Base-by-base conservation (phyloP, 176 grass and related monocot genomes). In the Juncus effusus region DNA sequence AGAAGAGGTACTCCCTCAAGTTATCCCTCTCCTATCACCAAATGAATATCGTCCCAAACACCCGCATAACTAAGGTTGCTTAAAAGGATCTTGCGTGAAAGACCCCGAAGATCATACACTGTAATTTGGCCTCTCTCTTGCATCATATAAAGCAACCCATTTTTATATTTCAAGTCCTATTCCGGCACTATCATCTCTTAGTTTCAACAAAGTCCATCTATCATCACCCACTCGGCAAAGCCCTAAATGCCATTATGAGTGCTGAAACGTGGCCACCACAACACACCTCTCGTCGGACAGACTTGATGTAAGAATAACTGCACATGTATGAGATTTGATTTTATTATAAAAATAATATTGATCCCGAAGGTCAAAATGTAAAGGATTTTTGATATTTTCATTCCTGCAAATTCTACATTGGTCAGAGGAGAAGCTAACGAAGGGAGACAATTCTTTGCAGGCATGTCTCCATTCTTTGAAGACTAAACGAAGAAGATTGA, bases 371-470 rank as follows among this genome's bases (percentile, higher is more conserved):
- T n/a, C 3, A 12, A 56, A 3, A 4, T 56, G n/a, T 3, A 3
- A 12, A 4, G 3, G 8, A 47, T 67, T 14, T n/a, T 67, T 4
- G 42, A 7, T 45, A 1, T 2, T 39, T 41, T 70, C 56, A 57
- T 10, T 10, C 6, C 11, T 41, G 64, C 13, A 36, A 6, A 15
- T 11, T 4, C 51, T 36, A 36, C 35, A 37, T 13, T 10, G 2
- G 49, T 39, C 28, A 49, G n/a, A n/a, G n/a, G 66, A 69, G 66
- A 35, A 35, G 16, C 53, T 36, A 71, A 40, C 3, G 66, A 56
- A 70, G 51, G 67, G 19, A 70, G 36, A 35, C 15, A 13, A 2
- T 55, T 40, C 3, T 7, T 45, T 7, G 13, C 53, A 15, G 11
- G 35, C n/a, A 40, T 37, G 53, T 7, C 36, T 13, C 67, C n/a